phyloP scores from a whole-genome alignment of 202 grass and related monocot species.

The Bolboschoenoplectus hybrid region DNA sequence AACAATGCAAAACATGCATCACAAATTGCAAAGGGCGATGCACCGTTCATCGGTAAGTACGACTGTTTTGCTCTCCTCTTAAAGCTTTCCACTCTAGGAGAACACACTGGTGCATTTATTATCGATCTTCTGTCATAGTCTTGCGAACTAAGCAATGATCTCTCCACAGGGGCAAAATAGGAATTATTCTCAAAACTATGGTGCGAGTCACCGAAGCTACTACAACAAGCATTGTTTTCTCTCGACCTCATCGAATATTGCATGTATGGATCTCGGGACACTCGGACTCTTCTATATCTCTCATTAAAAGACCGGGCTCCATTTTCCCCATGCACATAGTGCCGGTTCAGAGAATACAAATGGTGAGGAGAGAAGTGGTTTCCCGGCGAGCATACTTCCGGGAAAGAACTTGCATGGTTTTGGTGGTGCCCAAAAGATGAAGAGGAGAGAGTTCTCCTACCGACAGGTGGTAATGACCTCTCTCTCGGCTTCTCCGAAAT shows the following conservation, averaged over 20 bases:
- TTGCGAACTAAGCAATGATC: conserved; percentile 50
- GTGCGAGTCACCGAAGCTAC: conserved; percentile 43
- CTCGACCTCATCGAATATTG: conserved; percentile 55
- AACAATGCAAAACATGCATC: conserved; percentile 71
- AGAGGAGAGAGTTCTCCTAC: conserved; percentile 49
- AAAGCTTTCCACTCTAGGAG: conserved; percentile 54
- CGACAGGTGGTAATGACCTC: conserved; percentile 29
- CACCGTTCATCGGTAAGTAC: conserved; percentile 70
- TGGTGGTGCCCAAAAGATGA: conserved; percentile 46
- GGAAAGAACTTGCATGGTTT: conserved; percentile 37
- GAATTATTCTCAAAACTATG: conserved; percentile 53
- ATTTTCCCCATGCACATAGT: conserved; percentile 21
- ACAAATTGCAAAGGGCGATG: conserved; percentile 76
- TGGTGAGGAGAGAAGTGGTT: conserved; percentile 42
- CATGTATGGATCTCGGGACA: conserved; percentile 44
- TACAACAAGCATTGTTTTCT: conserved; percentile 45
- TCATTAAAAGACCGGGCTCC: conserved; percentile 42
- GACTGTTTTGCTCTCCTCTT: conserved; percentile 59
- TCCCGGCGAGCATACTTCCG: conserved; percentile 27
- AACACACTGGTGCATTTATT: conserved; percentile 58
- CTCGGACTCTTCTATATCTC: conserved; percentile 46
- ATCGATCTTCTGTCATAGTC: conserved; percentile 65
- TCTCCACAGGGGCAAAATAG: conserved; percentile 50
- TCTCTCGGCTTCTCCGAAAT: conserved; percentile 53
- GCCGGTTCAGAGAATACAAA: conserved; percentile 31